Evolutionary conservation across 169 alveolate species (phyloP).

Genomic region (Plasmodium knowlesi): DNA sequence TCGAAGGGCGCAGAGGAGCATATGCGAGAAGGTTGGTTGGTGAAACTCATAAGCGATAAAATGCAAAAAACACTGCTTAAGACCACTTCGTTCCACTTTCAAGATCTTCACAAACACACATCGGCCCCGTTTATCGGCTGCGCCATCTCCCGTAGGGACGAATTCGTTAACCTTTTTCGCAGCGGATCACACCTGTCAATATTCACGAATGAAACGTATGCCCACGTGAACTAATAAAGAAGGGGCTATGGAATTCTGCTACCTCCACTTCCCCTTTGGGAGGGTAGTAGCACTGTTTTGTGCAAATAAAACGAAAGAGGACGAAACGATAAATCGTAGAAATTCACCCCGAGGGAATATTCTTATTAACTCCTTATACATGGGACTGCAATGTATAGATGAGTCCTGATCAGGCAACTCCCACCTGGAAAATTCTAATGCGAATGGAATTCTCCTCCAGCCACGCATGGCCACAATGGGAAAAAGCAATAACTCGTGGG

Average conservation of each 20-base stretch:
- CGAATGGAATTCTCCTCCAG: too few relatives aligned
- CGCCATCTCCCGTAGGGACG: too few relatives aligned
- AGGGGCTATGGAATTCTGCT: neutral
- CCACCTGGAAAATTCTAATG: too few relatives aligned
- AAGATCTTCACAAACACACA: too few relatives aligned
- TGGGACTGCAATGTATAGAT: neutral
- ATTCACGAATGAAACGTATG: neutral
- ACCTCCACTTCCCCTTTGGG: neutral
- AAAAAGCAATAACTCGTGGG: neutral
- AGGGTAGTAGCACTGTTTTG: neutral
- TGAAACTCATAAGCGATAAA: neutral
- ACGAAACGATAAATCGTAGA: too few relatives aligned
- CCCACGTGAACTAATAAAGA: neutral
- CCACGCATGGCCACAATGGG: too few relatives aligned
- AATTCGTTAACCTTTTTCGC: neutral
- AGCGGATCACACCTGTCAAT: neutral
- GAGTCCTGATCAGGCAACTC: neutral
- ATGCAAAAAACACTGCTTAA: neutral
- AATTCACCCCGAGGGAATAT: neutral
- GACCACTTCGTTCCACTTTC: neutral
- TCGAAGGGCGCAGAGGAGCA: neutral
- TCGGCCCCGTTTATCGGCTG: too few relatives aligned
- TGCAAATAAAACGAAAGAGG: neutral
- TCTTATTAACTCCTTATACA: neutral
- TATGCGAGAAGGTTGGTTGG: neutral